A percentile compares a stretch with the other conserved stretches of the same genome.
These are phyloP conservation scores for Talaromyces marneffei DNA, from an alignment of 2,329 filamentous ascomycete species.

Conservation along the genomic window DNA sequence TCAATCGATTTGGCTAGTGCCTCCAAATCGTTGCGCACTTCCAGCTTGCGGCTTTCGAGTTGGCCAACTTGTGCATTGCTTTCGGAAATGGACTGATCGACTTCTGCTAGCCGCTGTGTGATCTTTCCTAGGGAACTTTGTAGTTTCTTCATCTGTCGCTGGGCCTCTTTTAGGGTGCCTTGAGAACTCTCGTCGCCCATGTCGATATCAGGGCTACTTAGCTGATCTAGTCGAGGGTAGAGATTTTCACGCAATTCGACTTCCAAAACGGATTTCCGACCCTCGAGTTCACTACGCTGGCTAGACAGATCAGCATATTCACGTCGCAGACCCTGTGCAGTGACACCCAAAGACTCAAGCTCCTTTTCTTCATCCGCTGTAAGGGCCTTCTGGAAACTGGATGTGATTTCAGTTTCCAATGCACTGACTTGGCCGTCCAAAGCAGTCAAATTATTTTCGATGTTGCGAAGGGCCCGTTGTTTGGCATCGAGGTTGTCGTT, in stretches of 20 bases:
- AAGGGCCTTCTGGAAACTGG: constrained; percentile 88
- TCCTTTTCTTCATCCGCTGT: constrained; percentile 74
- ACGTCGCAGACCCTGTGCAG: constrained; percentile 67
- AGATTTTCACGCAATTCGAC: constrained; percentile 85
- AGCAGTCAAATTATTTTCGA: constrained; percentile 68
- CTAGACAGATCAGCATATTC: constrained; percentile 71
- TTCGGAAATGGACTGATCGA: constrained; percentile 66
- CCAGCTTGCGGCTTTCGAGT: constrained; percentile 53
- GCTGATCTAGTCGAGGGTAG: constrained; percentile 76
- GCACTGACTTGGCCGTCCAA: constrained; percentile 69
- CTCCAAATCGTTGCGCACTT: constrained; percentile 66
- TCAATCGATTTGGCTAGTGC: constrained; percentile 73
- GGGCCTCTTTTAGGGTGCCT: constrained; percentile 67
- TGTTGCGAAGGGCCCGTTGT: constrained; percentile 56
- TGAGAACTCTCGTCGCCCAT: constrained; percentile 51
- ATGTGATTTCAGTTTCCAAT: constrained; percentile 72
- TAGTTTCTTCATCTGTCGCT: constrained; percentile 74
- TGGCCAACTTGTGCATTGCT: constrained; percentile 50
- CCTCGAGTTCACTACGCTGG: constrained; percentile 70
- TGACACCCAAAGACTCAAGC: constrained; percentile 63
- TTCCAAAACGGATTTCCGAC: constrained; percentile 75
- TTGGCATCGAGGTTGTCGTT: constrained; percentile 69
- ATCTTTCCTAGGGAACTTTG: constrained; percentile 62
- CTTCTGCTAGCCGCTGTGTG: constrained; percentile 63
- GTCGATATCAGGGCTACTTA: constrained; percentile 71